Base-by-base conservation (phyloP, 176 grass and related monocot species). In the Oryza glaberrima region DNA sequence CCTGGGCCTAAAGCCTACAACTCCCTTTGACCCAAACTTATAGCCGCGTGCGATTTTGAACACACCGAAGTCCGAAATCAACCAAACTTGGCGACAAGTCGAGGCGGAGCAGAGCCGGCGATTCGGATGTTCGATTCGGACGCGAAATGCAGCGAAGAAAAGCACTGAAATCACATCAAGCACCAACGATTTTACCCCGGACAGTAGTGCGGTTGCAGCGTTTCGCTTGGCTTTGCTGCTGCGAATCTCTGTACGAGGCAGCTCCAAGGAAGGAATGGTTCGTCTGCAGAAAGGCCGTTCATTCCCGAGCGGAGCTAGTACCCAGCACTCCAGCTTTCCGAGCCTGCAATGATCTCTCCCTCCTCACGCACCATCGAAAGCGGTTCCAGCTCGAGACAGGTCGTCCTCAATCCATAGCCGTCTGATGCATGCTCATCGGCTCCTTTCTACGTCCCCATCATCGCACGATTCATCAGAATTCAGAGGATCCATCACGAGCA, bases 291-390 rank as follows among this genome's bases (percentile, higher is more conserved):
- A 28, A 11, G 69, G 16, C 25, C 2, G 11, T 20, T 13, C 30
- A 20, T 28, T 23, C 7, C 14, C 6, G 14, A 34, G 26, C 12
- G 7, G 47, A 14, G 17, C 72, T 35, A 75, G 23, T 36, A 36
- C 35, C 74, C 16, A 22, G 41, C 32, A 45, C 56, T 7, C 43
- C 67, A 5, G 60, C 44, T 75, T 78, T 74, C 25, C 6, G 9
- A 38, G 17, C 22, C 36, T 19, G 70, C 46, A 75, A 80, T 84
- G 25, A 84, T 84, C 41, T 15, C 72, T 43, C 63, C 22, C 65
- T 16, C 6, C 30, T 7, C 73, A 11, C 30, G 4, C 82, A 70
- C 77, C 70, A 20, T 69, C 13, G 3, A 52, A 32, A 72, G 28
- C 35, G 28, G 20, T 44, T 44, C 9, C 43, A 44, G 73, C 79